Base-by-base conservation (phyloP, 371 early-diverging fungal species). In the Mucor sp. region DNA sequence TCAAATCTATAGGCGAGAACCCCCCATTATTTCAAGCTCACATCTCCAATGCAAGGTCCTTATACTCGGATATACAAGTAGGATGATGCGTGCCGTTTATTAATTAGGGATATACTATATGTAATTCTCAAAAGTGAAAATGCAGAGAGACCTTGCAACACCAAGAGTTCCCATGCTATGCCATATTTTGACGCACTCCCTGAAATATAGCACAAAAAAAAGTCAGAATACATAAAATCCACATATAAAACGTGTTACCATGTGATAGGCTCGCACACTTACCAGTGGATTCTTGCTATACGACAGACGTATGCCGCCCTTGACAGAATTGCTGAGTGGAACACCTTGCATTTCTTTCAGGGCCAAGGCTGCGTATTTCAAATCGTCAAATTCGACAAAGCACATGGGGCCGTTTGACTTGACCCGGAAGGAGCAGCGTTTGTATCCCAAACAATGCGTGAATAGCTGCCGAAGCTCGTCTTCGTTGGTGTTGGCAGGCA, bases 211-310 rank as follows among this genome's bases (percentile, higher is more conserved):
- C 55, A 30, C 2, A 30, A 8, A 21, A 47, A 25, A 56, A 57
- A 30, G 23, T 15, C 55, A 37, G 33, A 50, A 63, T 58, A 23
- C 59, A 65, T 39, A 55, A 59, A 59, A 53, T 63, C 21, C 7
- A 62, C n/a, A 55, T 15, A 33, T 28, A 39, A 43, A 50, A 70
- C 65, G 66, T 66, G 58, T 37, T 50, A 21, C 43, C 28, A 19
- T 53, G 28, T 69, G 59, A 64, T 66, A 65, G 59, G 66, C 8
- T 15, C 59, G 32, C 39, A 30, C 14, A 33, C 57, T 63, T 67
- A 71, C 55, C 95, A 95, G 83, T 23, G 97, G 97, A 76, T 97
- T 97, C 85, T 97, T 97, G 68, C 94, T 95, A 77, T 89, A 96
- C 59, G 92, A 91, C 30, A 97, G 87, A 17, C 97, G 90, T 66